Evolutionary conservation across 2,329 filamentous ascomycete genomes (phyloP).

Genomic region (Pyrenochaeta sp.): DNA sequence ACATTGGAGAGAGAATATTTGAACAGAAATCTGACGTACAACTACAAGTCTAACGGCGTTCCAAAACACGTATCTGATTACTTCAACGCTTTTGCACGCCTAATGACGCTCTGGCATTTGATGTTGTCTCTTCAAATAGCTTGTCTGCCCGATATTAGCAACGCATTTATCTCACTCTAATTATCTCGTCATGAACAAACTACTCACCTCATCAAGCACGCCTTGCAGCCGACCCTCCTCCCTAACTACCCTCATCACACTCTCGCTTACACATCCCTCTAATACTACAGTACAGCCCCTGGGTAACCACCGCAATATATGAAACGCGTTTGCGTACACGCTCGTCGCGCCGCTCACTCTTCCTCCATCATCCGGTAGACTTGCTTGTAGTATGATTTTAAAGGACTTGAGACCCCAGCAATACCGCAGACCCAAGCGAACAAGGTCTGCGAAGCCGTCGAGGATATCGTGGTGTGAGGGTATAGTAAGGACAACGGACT

Average conservation of each 20-base stretch:
- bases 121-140: constrained; percentile 48
- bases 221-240: constrained; percentile 53
- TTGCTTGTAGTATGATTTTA: constrained; percentile 49
- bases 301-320: constrained; percentile 57
- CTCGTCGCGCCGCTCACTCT: constrained; percentile 45
- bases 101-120: constrained; percentile 48
- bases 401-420: constrained; percentile 56
- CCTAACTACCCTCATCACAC: constrained; percentile 52
- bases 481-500: constrained; percentile 54
- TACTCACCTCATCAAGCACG: constrained; percentile 52
- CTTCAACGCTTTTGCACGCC: not conserved
- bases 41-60: constrained; percentile 13
- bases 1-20: too few relatives aligned
- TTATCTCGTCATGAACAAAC: not conserved
- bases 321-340: constrained; percentile 58
- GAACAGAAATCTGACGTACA: not conserved
- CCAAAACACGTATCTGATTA: not conserved
- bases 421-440: constrained; percentile 56
- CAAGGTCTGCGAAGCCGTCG: constrained; percentile 56
- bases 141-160: constrained; percentile 27
- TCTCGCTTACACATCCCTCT: constrained; percentile 50
- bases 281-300: constrained; percentile 52
- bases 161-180: not conserved
- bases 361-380: constrained; percentile 40
- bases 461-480: constrained; percentile 57